These are phyloP conservation scores for Phylloporus arenicola DNA, from an alignment of 768 basidiomycete genomes.

Conservation along the genomic window DNA sequence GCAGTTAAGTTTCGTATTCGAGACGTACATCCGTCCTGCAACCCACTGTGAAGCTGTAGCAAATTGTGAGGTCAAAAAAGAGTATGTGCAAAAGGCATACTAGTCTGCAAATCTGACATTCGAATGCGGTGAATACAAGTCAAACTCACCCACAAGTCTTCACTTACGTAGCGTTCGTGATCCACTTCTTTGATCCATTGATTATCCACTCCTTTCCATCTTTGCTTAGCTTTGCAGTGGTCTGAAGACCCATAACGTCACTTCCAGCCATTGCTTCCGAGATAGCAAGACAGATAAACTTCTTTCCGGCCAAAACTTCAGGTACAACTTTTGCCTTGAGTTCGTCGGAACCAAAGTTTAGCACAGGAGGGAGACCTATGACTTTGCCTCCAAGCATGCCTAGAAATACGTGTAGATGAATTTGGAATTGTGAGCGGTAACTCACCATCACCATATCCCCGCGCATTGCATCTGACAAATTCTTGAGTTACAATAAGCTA, in stretches of 20 bases:
- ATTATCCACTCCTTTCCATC: conserved; percentile 68
- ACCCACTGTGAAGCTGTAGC: conserved; percentile 53
- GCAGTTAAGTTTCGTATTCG: conserved; percentile 12
- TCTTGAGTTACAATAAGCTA: conserved; percentile 65
- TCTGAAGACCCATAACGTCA: conserved; percentile 61
- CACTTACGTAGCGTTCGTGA: conserved; percentile 51
- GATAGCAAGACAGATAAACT: conserved; percentile 70
- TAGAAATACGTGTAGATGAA: conserved; percentile 2
- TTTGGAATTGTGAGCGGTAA: not conserved
- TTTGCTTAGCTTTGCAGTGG: conserved; percentile 54
- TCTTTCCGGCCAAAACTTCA: conserved; percentile 55
- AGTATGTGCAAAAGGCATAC: conserved; percentile 4
- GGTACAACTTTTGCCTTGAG: conserved; percentile 44
- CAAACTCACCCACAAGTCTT: not conserved
- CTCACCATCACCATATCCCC: conserved; percentile 65
- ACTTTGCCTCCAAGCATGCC: conserved; percentile 53
- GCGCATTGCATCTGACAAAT: conserved; percentile 45
- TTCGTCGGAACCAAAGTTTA: conserved; percentile 57
- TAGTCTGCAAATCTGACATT: conserved; percentile 38
- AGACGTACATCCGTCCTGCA: conserved; percentile 46
- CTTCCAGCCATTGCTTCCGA: conserved; percentile 71
- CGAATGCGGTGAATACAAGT: conserved; percentile 2
- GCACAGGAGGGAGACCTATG: conserved; percentile 67
- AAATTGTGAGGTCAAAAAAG: conserved; percentile 8
- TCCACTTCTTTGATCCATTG: conserved; percentile 75